Base-by-base conservation (phyloP, 768 basidiomycete species). In the Pleurotus pulmonarius region DNA sequence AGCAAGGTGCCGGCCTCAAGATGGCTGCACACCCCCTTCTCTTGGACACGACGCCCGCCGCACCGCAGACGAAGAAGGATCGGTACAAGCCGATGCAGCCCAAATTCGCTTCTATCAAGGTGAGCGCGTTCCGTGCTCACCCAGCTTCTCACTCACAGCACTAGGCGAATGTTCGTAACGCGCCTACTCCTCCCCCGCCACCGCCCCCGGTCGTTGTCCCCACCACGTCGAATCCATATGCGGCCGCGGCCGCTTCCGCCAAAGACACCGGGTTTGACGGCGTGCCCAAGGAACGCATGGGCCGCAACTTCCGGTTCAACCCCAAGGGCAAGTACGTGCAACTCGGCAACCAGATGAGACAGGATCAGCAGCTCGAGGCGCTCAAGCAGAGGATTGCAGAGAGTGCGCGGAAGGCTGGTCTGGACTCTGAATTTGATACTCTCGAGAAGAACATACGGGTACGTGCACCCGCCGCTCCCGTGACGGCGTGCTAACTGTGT, bases 1-100 rank as follows among this genome's bases (percentile, higher is more conserved):
- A 88, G 41, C 88, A 88, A 69, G 90, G 92, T 47, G 86, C 86
- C 3, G 92, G 92, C 13, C 73, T 94, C 53, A 91, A 91, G 69
- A 94, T 94, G 90, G 86, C 91, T 1, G 92, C 92, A 0, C 93
- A 95, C 68, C 93, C 93, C 2, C 75, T 94, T 20, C 70, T 96
- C 22, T 77, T 94, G 38, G 92, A 94, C 45, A 80, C 75, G 3
- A 81, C 87, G 0, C 75, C 82, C 5, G 65, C 73, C 2, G 73
- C 79, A 3, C 81, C 80, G 2, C 86, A 87, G 70, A 87, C 86
- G 24, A 91, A 90, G 72, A 93, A 95, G 70, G 92, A 97, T 69
- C 75, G 90, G 59, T 97, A 97, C 72, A 96, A 95, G 68, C 94
- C 96, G 15, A 98, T 99, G 95, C 94, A 95, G 60, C 97, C 97